Base-by-base conservation (phyloP, 306 rosid genomes). In the Quercus mongolica region DNA sequence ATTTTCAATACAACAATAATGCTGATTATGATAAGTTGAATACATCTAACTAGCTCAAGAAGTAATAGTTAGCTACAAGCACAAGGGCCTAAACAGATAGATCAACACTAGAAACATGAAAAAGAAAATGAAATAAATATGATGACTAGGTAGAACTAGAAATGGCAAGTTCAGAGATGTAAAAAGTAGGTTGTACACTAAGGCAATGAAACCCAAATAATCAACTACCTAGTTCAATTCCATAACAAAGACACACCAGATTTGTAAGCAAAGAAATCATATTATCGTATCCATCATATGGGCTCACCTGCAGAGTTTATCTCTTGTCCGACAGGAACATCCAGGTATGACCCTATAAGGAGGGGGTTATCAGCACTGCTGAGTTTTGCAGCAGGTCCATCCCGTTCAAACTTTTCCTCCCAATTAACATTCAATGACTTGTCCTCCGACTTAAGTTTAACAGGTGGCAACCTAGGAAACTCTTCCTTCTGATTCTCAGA, bases 301-400 rank as follows among this genome's bases (percentile, higher is more conserved):
- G 71, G 81, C 89, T 81, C 82, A 91, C 99, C 99, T 81, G 93
- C 58, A 77, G 89, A 89, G 83, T 80, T 90, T 68, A 96, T 90
- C 81, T 96, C 99, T 82, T 89, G 98, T 81, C 98, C 98, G 70
- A 90, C 78, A n/a, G 99, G 97, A 46, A 93, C 97, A 79, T 96
- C 97, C 73, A 96, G 77, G 85, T 81, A 91, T 71, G 98, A 89
- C 64, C 98, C 97, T 41, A 90, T 93, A 73, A 93, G 92, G 57
- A 87, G 85, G 61, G 83, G 19, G 85, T 67, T 90, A 61, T 93
- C 98, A 49, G 81, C 79, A 83, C 84, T 67, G 28, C 75, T 56
- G 28, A 90, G 86, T 82, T 88, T 91, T 5, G 85, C 56, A 63
- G 82, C 76, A 56, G 87, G 86, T 62, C 87, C 92, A 70, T 90